Evolutionary conservation across 192 early-diverging fungal species (phyloP).

Genomic region (Gaertneriomyces semiglobifer): DNA sequence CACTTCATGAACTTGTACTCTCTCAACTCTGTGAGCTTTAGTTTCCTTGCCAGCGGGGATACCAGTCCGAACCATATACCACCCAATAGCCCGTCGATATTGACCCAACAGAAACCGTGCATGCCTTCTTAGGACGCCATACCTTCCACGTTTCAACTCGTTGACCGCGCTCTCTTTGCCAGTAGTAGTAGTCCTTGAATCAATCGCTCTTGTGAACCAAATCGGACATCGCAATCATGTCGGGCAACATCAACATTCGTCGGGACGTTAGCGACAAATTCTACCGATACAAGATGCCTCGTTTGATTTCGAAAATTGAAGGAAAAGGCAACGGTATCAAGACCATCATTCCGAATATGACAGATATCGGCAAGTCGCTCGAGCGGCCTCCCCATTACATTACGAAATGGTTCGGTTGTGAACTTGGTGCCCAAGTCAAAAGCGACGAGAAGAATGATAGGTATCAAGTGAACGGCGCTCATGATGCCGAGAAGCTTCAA

Average conservation of each 20-base stretch:
- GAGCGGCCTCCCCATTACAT: constrained; percentile 78
- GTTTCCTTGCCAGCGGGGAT: constrained; percentile 22
- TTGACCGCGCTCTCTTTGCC: neutral
- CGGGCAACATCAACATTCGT: constrained; percentile 78
- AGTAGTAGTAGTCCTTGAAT: neutral
- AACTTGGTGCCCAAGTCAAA: constrained; percentile 92
- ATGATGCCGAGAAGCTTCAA: constrained; percentile 84
- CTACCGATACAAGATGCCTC: constrained; percentile 99
- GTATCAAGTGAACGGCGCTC: constrained; percentile 94
- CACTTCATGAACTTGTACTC: constrained; percentile 27
- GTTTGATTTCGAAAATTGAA: constrained; percentile 73
- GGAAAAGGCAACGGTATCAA: constrained; percentile 99
- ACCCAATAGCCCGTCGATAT: neutral
- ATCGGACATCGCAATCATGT: constrained; percentile 11
- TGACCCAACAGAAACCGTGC: constrained; percentile 1
- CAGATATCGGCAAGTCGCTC: constrained; percentile 85
- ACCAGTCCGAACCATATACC: constrained; percentile 6
- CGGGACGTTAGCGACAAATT: constrained; percentile 89
- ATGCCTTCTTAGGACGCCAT: neutral
- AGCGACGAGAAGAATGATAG: constrained; percentile 85
- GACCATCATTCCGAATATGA: constrained; percentile 96
- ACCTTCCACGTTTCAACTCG: neutral
- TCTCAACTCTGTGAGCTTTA: neutral
- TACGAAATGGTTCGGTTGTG: constrained; percentile 84
- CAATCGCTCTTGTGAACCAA: neutral